These are phyloP conservation scores for Forsythia viridissima DNA, from an alignment of 257 asterid genomes.

Conservation along the genomic window DNA sequence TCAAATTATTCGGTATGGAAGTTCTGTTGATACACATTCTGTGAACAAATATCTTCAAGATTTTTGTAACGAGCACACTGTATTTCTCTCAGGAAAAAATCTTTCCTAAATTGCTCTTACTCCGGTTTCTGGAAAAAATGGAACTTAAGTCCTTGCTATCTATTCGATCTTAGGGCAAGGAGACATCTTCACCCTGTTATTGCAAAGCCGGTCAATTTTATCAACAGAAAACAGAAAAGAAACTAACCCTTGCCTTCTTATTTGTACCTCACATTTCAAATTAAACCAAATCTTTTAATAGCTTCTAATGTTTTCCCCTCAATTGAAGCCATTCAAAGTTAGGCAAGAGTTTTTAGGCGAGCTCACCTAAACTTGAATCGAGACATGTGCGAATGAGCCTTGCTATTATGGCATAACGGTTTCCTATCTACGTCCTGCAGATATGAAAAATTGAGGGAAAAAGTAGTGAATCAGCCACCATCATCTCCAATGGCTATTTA, in stretches of 20 bases:
- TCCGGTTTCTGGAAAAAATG: background rate
- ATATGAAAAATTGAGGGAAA: too few species aligned
- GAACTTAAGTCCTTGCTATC: background rate
- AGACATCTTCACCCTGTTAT: background rate
- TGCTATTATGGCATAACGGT: too few species aligned
- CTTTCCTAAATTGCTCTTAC: background rate
- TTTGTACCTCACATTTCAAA: background rate
- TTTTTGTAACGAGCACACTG: background rate
- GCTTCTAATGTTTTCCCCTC: background rate
- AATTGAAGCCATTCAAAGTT: background rate
- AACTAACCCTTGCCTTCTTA: background rate
- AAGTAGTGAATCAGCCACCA: too few species aligned
- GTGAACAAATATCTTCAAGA: constrained; percentile 3
- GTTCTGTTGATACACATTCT: constrained; percentile 10
- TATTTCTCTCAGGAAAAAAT: background rate
- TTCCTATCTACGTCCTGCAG: too few species aligned
- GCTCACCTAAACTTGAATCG: background rate
- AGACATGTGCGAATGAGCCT: too few species aligned
- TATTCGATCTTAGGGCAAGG: background rate
- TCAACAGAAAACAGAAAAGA: background rate
- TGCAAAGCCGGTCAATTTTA: background rate
- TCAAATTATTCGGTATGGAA: constrained; percentile 62
- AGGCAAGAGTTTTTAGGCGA: background rate
- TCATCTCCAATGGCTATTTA: too few species aligned
- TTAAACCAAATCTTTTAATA: background rate